These are phyloP conservation scores for Pseudopyricularia cyperi DNA, from an alignment of 2,329 filamentous ascomycete genomes.

Conservation along the genomic window DNA sequence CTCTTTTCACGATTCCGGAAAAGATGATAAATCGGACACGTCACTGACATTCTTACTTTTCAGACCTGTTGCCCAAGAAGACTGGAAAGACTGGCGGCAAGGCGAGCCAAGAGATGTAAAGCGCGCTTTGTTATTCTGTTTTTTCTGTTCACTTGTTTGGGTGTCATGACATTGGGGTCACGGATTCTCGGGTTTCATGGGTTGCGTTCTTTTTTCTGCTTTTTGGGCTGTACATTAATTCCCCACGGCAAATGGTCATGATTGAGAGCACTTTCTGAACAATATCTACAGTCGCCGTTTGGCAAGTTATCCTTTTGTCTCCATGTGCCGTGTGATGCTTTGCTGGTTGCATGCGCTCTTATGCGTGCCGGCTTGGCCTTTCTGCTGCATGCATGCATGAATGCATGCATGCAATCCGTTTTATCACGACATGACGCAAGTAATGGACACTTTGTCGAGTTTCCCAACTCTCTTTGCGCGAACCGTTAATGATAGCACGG, in stretches of 20 bases:
- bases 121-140: conserved; percentile 25
- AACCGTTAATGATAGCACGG: no score
- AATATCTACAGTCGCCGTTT: conserved; percentile 9
- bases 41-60: conserved; percentile 11
- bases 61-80: conserved; percentile 99
- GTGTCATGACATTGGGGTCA: conserved; percentile 74
- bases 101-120: conserved; percentile 88
- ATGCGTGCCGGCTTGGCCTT: no score
- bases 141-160: conserved; percentile 52
- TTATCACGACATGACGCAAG: no score
- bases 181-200: conserved; percentile 56
- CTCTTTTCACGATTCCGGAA: not conserved
- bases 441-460: no score
- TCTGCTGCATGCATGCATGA: no score
- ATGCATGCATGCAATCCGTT: no score
- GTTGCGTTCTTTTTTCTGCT: conserved; percentile 38
- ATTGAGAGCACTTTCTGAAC: conserved; percentile 44
- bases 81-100: conserved; percentile 79
- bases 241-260: conserved; percentile 52
- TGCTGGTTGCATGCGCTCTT: no score
- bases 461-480: no score
- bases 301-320: not conserved
- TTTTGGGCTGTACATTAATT: conserved; percentile 62
- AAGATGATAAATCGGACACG: not conserved
- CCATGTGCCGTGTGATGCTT: not conserved